Conservation (phyloP, 495 filamentous ascomycete genomes). For the Penicillium diatomitis region DNA sequence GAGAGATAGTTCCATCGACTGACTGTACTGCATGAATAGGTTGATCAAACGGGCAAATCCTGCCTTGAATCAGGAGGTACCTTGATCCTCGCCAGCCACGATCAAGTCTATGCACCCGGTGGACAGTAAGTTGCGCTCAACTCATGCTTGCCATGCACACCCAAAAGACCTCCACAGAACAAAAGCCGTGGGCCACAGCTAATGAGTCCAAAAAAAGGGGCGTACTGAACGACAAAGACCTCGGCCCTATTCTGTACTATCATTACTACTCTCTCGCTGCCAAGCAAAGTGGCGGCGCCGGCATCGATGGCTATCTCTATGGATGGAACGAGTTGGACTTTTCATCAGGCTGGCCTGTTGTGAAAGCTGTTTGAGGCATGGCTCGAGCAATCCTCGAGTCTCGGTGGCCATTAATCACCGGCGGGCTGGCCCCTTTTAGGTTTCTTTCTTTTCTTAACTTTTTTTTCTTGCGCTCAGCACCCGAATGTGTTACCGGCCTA, state of each 20-base stretch:
- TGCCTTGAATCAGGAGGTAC: conserved; percentile 56
- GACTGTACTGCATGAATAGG: conserved; percentile 12
- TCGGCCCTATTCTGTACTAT: conserved; percentile 56
- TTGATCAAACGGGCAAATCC: conserved; percentile 47
- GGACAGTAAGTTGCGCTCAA: conserved; percentile 41
- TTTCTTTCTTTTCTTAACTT: not conserved
- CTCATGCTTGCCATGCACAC: too few species aligned
- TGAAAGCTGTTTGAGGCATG: conserved; percentile 10
- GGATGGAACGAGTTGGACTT: conserved; percentile 57
- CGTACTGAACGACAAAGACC: conserved; percentile 34
- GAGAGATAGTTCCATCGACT: not conserved
- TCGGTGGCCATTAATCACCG: too few species aligned
- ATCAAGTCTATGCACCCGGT: conserved; percentile 59
- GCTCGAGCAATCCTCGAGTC: too few species aligned
- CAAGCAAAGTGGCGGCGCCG: conserved; percentile 44
- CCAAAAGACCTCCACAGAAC: not conserved
- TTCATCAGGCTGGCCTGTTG: conserved; percentile 49
- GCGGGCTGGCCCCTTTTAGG: not conserved
- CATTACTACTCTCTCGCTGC: conserved; percentile 47
- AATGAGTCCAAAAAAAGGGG: conserved; percentile 15
- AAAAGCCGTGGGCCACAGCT: too few species aligned
- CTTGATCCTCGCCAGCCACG: conserved; percentile 52
- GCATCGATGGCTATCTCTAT: conserved; percentile 49
- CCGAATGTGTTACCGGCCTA: too few species aligned
- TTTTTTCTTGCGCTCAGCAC: conserved; percentile 2